Evolutionary conservation across 2,329 filamentous ascomycete species (phyloP), one percentile per base, ranked within the genome.

Genomic region (Botrytis medusae): DNA sequence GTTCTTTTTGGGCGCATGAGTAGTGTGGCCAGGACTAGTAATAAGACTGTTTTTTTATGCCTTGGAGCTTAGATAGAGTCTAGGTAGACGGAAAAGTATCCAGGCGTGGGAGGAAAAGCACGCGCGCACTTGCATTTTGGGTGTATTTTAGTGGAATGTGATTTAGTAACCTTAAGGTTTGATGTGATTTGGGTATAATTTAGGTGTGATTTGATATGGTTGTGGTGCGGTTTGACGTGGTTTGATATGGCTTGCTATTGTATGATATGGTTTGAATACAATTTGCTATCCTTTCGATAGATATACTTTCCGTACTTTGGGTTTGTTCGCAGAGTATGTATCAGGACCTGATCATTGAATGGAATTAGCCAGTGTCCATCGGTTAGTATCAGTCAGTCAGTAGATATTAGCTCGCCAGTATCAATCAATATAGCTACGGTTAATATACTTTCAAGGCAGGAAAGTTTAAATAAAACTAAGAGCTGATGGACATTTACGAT

Each of bases 1-100:
- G 25, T 67, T 54, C 71, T 61, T 37, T 61, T 71, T 60, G 60
- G 70, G 70, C 62, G 70, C 62, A 67, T 72, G 70, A 72, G 51
- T 65, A 64, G 69, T 70, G 68, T 20, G n/a, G 57, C 20, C 20
- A 48, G 44, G 7, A 44, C 18, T 44, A 44, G 20, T 40, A 40
- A 40, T 40, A 40, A 42, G 25, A 34, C 18, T 12, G 3, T 25
- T 71, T 46, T 48, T 37, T 37, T 37, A 37, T 37, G 1, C 37
- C 37, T 37, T 37, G 37, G 37, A 37, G 37, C 37, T 8, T 37
- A 8, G 37, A 37, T 37, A 8, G 37, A 37, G 22, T 9, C 46
- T 48, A 48, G 46, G 46, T 8, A 48, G 46, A 48, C 8, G 46
- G 46, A 48, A 48, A 48, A 48, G 20, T 22, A 25, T 48, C 46